A percentile compares a stretch with the other conserved stretches of the same genome.
phyloP scores from a whole-genome alignment of 164 flowering plant genomes.

The Hamamelis virginiana region DNA sequence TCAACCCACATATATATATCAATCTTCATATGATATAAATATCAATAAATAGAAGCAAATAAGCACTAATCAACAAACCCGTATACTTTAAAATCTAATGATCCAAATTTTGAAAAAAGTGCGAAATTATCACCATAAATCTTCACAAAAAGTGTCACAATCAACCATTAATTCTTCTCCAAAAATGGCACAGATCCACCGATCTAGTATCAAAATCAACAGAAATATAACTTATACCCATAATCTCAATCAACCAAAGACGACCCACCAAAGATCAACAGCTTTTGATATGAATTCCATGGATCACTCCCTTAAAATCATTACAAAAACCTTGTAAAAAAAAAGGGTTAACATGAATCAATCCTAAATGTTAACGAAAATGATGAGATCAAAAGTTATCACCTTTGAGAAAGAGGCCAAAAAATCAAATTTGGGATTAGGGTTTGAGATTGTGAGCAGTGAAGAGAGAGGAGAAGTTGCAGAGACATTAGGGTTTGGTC shows the following conservation, averaged over 20 bases:
- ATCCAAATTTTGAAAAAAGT: not conserved
- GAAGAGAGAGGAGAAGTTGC: not conserved
- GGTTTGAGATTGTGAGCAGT: not conserved
- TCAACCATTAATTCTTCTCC: slow-evolving; percentile 1
- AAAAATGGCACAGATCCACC: slow-evolving; percentile 5
- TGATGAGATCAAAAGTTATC: not conserved
- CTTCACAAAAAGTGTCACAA: not conserved
- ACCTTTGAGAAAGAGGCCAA: not conserved
- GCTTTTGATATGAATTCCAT: not conserved
- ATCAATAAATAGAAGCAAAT: too few species aligned
- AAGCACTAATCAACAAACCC: not conserved
- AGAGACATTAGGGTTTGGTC: not conserved
- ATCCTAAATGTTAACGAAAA: not conserved
- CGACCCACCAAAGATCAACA: slow-evolving; percentile 3
- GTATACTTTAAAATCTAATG: not conserved
- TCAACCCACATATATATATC: not conserved
- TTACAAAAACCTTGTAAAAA: not conserved
- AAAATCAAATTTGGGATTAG: not conserved
- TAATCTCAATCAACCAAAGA: not conserved
- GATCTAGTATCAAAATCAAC: not conserved
- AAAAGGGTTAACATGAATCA: not conserved
- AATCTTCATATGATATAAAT: too few species aligned
- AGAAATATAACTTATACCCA: not conserved
- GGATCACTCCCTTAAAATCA: not conserved
- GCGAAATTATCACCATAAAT: not conserved